A percentile compares a stretch with the other conserved stretches of the same genome.
phyloP scores from a whole-genome alignment of 2,329 filamentous ascomycete genomes.

The Tolypocladium pustulatum region DNA sequence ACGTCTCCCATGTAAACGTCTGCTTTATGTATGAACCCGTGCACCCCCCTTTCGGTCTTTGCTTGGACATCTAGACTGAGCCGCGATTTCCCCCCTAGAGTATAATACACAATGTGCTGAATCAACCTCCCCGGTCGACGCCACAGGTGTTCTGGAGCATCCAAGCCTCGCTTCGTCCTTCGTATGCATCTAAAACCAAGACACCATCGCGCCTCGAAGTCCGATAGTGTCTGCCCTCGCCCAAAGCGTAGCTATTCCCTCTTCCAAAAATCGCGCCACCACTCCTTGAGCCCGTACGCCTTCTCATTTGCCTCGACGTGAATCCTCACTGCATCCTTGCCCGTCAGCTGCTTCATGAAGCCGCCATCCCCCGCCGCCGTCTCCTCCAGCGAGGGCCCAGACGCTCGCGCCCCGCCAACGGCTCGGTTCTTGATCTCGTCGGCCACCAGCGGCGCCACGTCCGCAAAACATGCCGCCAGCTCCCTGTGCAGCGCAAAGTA shows the following conservation, averaged over 20 bases:
- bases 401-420: constrained; percentile 18
- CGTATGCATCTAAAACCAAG: background rate
- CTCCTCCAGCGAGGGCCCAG: constrained; percentile 14
- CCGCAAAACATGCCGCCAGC: constrained; percentile 69
- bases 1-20: background rate
- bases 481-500: constrained; percentile 82
- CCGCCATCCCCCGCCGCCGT: constrained; percentile 27
- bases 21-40: background rate
- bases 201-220: background rate
- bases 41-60: background rate
- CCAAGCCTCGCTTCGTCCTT: background rate
- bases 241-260: constrained; percentile 2
- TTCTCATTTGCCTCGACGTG: constrained; percentile 66
- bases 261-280: constrained; percentile 73
- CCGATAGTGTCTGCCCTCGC: background rate
- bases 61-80: background rate
- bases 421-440: constrained; percentile 64
- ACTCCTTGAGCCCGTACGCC: constrained; percentile 78
- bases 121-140: background rate
- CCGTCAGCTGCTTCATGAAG: constrained; percentile 51
- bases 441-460: constrained; percentile 69
- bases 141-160: background rate
- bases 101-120: background rate
- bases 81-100: background rate
- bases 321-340: constrained; percentile 38